Evolutionary conservation across 208 protist genomes (phyloP), one percentile per base, ranked within the genome.

Genomic region (Acanthamoeba comandoni): DNA sequence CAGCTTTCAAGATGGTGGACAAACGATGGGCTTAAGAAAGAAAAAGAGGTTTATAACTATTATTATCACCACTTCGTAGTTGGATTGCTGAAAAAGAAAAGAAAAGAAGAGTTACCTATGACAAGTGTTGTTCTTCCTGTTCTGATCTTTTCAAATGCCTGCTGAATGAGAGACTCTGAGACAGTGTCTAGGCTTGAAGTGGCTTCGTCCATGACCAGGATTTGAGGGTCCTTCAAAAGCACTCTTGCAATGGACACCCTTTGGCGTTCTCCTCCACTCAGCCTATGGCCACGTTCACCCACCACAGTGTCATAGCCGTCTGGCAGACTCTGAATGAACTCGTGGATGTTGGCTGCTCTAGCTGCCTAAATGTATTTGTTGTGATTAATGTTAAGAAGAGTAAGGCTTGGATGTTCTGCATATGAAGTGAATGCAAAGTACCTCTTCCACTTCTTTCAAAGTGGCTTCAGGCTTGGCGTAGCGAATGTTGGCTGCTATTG

Each of bases 191-290:
- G 94, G 9, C 94, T 86, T 26, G 79, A 94, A 0, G 95, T 97
- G 12, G 96, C 94, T 80, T 97, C 96, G 70, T 97, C 96, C 29
- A 93, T 92, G 7, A 97, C 87, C 11, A 97, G 26, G 35, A 97
- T 96, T 7, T 93, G 79, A 7, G 95, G 69, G 55, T 95, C 57
- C 55, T 96, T 96, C 0, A 95, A 86, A 12, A 95, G 87, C 0
- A 92, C 90, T 19, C 94, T 31, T 11, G 96, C 96, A 79, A 97
- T 96, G 35, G 94, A 92, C 52, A 97, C 95, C 26, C 96, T 87
- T 77, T 97, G 96, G 90, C 96, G 96, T 80, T 97, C 96, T 19
- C 96, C 96, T 13, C 96, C 92, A 5, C 77, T 91, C 9, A 69
- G 24, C 2, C 64, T 31, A n/a, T 73, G 43, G 7, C 86, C 96